A percentile compares a stretch with the other conserved stretches of the same genome.
Conservation (phyloP, 441 rosid species). For the Adansonia grandidieri region DNA sequence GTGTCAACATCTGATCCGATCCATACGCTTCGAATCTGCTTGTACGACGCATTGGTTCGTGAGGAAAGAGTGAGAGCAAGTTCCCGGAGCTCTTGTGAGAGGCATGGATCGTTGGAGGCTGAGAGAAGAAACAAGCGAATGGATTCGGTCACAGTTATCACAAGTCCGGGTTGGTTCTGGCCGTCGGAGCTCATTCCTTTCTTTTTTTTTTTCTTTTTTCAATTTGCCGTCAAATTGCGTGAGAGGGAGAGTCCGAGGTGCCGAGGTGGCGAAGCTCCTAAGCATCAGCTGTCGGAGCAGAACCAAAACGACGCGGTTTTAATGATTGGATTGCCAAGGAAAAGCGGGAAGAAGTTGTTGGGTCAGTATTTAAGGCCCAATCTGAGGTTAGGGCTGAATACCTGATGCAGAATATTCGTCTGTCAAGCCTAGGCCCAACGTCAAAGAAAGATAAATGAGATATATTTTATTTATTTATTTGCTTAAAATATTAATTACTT, state of each 20-base stretch:
- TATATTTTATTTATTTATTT: neutral
- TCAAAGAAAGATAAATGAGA: neutral
- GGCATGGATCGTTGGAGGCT: conserved; percentile 51
- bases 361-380: neutral
- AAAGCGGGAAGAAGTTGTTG: neutral
- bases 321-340: neutral
- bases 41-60: conserved; percentile 48
- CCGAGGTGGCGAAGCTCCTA: neutral
- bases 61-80: conserved; percentile 60
- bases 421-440: neutral
- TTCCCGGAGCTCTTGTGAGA: conserved; percentile 53
- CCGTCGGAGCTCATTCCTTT: conserved; percentile 44
- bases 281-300: neutral
- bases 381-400: neutral
- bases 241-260: neutral
- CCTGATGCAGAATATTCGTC: neutral
- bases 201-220: too few relatives aligned
- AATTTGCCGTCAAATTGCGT: neutral
- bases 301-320: neutral
- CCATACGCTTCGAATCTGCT: conserved; percentile 71
- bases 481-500: too few relatives aligned
- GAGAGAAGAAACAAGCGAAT: conserved; percentile 59
- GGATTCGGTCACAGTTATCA: conserved; percentile 52
- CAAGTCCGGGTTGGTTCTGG: conserved; percentile 47
- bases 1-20: conserved; percentile 43